Percentiles rank a stretch among this genome's conserved stretches.
Evolutionary conservation across 345 rosid species (phyloP).

Genomic region (Ceriops zippeliana): DNA sequence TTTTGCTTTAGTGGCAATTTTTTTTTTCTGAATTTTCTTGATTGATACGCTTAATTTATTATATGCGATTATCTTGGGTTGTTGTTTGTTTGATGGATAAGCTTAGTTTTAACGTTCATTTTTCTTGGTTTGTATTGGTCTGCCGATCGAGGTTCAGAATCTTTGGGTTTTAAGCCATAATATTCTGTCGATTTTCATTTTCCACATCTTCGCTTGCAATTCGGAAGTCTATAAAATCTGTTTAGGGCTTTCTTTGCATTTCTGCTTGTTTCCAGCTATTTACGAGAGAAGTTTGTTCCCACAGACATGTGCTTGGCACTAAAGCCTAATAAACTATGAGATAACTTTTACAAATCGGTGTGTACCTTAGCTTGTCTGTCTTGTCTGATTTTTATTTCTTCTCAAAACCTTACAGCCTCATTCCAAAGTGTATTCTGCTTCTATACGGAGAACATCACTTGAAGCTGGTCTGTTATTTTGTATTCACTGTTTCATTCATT

Average conservation of each 20-base stretch:
- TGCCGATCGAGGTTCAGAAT: not conserved
- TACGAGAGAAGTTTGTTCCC: not conserved
- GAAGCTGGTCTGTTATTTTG: slow-evolving; percentile 10
- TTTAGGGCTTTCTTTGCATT: not conserved
- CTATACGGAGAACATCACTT: not conserved
- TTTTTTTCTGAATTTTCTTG: not conserved
- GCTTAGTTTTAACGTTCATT: not conserved
- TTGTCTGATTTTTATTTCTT: not conserved
- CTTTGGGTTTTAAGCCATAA: not conserved
- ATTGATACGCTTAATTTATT: slow-evolving; percentile 4
- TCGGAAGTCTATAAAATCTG: not conserved
- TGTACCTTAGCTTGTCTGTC: not conserved
- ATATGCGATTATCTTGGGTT: not conserved
- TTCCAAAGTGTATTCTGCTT: not conserved
- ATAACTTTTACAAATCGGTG: not conserved
- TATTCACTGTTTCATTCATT: slow-evolving; percentile 5
- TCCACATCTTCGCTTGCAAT: not conserved
- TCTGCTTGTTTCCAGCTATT: slow-evolving; percentile 1
- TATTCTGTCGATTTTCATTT: not conserved
- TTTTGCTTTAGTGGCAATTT: not conserved
- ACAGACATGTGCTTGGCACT: not conserved
- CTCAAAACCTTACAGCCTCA: not conserved
- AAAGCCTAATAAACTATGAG: not conserved
- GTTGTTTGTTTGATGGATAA: not conserved
- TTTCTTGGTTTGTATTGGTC: not conserved